Evolutionary conservation across 2,329 filamentous ascomycete genomes (phyloP).

Genomic region (Alternaria consortialis): DNA sequence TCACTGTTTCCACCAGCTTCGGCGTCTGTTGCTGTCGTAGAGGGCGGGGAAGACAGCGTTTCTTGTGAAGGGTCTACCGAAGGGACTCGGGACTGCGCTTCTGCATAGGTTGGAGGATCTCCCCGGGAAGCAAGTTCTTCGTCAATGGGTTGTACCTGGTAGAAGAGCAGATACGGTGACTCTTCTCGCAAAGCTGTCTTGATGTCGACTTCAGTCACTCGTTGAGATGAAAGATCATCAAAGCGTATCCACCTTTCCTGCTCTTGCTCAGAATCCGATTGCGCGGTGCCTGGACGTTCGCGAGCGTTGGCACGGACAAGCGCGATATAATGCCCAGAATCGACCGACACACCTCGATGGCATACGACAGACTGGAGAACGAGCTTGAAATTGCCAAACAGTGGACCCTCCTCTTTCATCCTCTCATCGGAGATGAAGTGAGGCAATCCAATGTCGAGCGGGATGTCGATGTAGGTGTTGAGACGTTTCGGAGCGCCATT

Average conservation of each 20-base stretch:
- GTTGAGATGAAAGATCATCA: conserved; percentile 80
- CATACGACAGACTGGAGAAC: conserved; percentile 92
- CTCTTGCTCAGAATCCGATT: conserved; percentile 56
- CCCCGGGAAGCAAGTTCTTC: conserved; percentile 63
- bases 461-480: conserved; percentile 89
- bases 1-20: conserved; percentile 39
- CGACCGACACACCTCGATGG: conserved; percentile 83
- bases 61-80: conserved; percentile 40
- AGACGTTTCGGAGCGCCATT: conserved; percentile 75
- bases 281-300: conserved; percentile 50
- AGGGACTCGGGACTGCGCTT: conserved; percentile 34
- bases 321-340: conserved; percentile 91
- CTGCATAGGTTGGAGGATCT: conserved; percentile 54
- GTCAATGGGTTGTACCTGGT: conserved; percentile 88
- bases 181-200: conserved; percentile 81
- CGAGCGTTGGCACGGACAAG: conserved; percentile 75
- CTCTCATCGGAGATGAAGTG: conserved; percentile 88
- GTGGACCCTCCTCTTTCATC: conserved; percentile 69
- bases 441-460: conserved; percentile 81
- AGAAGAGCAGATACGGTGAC: conserved; percentile 94
- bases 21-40: conserved; percentile 26
- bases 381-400: conserved; percentile 91
- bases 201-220: conserved; percentile 81
- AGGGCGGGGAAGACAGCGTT: conserved; percentile 34
- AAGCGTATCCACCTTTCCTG: conserved; percentile 81